Evolutionary conservation across 164 flowering plant species (phyloP).

Genomic region (Liquidambar formosana): DNA sequence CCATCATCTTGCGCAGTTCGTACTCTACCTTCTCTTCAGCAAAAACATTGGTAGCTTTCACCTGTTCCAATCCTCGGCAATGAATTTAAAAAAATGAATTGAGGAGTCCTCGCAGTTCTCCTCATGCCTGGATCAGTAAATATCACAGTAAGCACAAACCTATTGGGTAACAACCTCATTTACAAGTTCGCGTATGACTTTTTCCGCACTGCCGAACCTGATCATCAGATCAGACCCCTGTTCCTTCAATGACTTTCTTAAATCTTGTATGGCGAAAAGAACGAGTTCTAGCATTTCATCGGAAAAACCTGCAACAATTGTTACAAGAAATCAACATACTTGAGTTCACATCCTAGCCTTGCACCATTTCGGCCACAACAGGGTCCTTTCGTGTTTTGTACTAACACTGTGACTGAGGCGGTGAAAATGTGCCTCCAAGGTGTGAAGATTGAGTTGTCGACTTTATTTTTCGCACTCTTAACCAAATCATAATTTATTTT

Average conservation of each 20-base stretch:
- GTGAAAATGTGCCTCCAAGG: neutral
- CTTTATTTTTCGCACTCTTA: too few relatives aligned
- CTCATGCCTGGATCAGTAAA: constrained; percentile 12
- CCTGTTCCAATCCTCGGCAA: constrained; percentile 47
- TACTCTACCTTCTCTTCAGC: constrained; percentile 82
- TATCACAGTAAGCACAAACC: constrained; percentile 19
- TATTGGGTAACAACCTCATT: constrained; percentile 51
- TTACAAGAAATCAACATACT: neutral
- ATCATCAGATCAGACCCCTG: constrained; percentile 72
- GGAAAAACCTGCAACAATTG: constrained; percentile 54
- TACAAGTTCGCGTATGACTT: constrained; percentile 46
- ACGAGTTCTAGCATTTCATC: constrained; percentile 66
- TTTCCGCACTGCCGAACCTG: constrained; percentile 69
- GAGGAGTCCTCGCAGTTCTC: constrained; percentile 13
- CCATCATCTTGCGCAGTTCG: constrained; percentile 41
- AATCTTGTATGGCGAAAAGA: constrained; percentile 59
- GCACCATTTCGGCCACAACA: neutral
- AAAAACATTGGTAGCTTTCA: constrained; percentile 52
- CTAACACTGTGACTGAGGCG: neutral
- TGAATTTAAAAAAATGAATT: constrained; percentile 29
- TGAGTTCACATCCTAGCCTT: neutral
- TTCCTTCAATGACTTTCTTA: constrained; percentile 49
- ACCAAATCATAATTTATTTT: too few relatives aligned
- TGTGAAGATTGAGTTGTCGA: neutral
- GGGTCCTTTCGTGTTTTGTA: neutral